Base-by-base conservation (phyloP, 371 early-diverging fungal genomes). In the Mucor saturninus region DNA sequence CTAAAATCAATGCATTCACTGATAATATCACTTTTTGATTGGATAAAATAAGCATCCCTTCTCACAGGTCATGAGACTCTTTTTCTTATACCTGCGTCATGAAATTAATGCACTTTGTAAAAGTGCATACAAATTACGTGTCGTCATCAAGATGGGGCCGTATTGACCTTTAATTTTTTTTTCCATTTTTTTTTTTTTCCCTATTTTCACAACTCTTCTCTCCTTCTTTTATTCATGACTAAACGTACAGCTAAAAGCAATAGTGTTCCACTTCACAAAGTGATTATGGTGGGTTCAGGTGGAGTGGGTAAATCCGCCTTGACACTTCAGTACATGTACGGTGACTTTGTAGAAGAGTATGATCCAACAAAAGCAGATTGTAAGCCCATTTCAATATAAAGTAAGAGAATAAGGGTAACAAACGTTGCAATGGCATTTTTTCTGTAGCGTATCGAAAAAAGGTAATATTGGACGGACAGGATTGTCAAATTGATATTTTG, bases 281-380 rank as follows among this genome's bases (percentile, higher is more conserved):
- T 93, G 62, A 91, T 95, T 72, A 92, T 93, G 93, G 94, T 93
- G 38, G 95, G 95, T 52, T 87, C 89, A 14, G 95, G 95, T 64
- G 94, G 93, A 64, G 95, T 95, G 28, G 95, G 95, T 58, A 95
- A 95, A 76, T 92, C 92, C 3, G 92, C 93, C 7, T 74, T 95
- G 62, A 93, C 94, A 0, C 80, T 95, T 38, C 92, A 93, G 73
- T 93, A 88, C 85, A 88, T 93, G 91, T 93, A 93, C 62, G 92
- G 92, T 58, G 93, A 95, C 80, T 95, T 95, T 81, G 90, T 92
- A 57, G 94, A 95, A 78, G 92, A 92, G 74, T 95, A 95, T 77
- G 95, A 95, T 68, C 95, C 95, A 28, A 95, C 95, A 21, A 93
- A 93, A 71, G 95, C 93, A 55, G 95, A 95, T 71, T 76, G 76